Evolutionary conservation across 345 rosid species (phyloP).

Genomic region (Stellera chamaejasme): DNA sequence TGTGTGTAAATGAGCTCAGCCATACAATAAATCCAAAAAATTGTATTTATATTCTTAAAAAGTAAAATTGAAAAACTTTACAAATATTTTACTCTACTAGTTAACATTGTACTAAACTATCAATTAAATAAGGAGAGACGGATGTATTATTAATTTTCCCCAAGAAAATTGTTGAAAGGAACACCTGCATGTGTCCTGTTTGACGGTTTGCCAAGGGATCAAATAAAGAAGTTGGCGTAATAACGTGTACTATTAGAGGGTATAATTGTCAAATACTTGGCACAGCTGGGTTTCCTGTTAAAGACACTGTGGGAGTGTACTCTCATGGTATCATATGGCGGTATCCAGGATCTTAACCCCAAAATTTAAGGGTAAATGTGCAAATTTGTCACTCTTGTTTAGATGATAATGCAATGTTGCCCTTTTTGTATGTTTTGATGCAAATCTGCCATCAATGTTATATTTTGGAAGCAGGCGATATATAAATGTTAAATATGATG

Average conservation of each 20-base stretch:
- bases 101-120: too few species aligned
- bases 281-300: conserved; percentile 20
- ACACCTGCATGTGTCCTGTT: too few species aligned
- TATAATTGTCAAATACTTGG: conserved; percentile 5
- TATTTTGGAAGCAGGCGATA: neutral
- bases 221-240: neutral
- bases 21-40: too few species aligned
- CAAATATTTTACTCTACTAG: too few species aligned
- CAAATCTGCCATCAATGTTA: neutral
- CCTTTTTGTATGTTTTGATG: neutral
- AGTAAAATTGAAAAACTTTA: too few species aligned
- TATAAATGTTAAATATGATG: too few species aligned
- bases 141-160: too few species aligned
- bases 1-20: too few species aligned
- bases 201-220: too few species aligned
- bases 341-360: conserved; percentile 20
- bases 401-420: conserved; percentile 6
- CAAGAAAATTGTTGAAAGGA: too few species aligned
- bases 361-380: conserved; percentile 8
- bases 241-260: conserved; percentile 2
- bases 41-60: too few species aligned
- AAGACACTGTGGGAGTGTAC: conserved; percentile 18
- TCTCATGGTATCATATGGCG: neutral
- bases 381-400: conserved; percentile 21
- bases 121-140: too few species aligned